Conservation (phyloP, 352 stramenopile genomes). For the Pythium vanterpoolii region DNA sequence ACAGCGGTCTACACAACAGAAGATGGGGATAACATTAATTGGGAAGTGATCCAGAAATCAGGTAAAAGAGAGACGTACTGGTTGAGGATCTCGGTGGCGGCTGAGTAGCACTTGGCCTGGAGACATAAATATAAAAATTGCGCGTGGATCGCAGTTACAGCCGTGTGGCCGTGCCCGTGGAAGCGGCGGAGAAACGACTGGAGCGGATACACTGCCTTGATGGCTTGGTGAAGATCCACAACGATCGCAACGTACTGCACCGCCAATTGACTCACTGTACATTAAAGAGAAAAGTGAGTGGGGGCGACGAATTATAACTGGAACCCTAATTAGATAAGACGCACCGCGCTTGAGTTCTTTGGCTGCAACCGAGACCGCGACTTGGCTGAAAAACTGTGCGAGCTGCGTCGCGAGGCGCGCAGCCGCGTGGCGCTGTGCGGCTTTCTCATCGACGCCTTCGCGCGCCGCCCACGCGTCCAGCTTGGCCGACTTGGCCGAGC, state of each 20-base stretch:
- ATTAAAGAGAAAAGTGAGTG: background rate
- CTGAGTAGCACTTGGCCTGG: constrained; percentile 75
- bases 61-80: constrained; percentile 39
- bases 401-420: constrained; percentile 34
- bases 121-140: constrained; percentile 82
- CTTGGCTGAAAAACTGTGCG: constrained; percentile 47
- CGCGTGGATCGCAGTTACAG: constrained; percentile 62
- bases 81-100: constrained; percentile 60
- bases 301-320: background rate
- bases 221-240: constrained; percentile 46
- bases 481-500: constrained; percentile 51
- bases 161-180: constrained; percentile 45
- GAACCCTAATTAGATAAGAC: background rate
- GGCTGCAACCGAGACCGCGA: constrained; percentile 39
- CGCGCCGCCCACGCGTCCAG: constrained; percentile 39
- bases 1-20: constrained; percentile 39
- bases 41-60: background rate
- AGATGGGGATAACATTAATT: too few relatives aligned
- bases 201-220: constrained; percentile 69
- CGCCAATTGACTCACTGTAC: constrained; percentile 47
- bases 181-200: constrained; percentile 64
- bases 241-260: constrained; percentile 46
- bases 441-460: constrained; percentile 20
- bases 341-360: constrained; percentile 61
- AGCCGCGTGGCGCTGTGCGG: constrained; percentile 23